Conservation (phyloP, 2,329 filamentous ascomycete species). For the Gremmenia infestans region DNA sequence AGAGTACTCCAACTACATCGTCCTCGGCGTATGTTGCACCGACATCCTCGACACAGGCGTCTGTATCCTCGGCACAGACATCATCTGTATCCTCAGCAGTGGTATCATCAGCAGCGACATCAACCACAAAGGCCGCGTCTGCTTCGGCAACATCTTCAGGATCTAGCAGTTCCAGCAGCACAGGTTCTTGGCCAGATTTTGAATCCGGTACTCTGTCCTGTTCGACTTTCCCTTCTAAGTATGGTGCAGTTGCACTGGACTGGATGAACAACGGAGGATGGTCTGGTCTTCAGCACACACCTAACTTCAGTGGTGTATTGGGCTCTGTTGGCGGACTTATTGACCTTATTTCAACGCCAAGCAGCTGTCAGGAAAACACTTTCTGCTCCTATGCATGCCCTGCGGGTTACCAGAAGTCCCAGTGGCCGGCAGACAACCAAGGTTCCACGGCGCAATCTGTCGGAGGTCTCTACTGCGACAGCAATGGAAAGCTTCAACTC, state of each 20-base stretch:
- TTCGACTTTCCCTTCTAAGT: constrained; percentile 68
- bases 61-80: constrained; percentile 5
- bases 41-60: constrained; percentile 33
- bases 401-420: constrained; percentile 84
- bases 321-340: constrained; percentile 58
- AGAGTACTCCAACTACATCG: constrained; percentile 21
- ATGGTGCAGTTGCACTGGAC: constrained; percentile 67
- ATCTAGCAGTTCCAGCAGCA: constrained; percentile 25
- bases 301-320: constrained; percentile 37
- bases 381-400: constrained; percentile 95
- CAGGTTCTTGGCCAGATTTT: constrained; percentile 52
- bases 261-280: constrained; percentile 71
- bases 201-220: constrained; percentile 70
- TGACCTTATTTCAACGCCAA: constrained; percentile 55
- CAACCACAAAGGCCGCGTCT: constrained; percentile 28
- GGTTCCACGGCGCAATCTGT: constrained; percentile 78
- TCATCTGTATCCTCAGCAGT: no score
- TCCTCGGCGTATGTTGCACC: constrained; percentile 32
- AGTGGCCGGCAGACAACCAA: constrained; percentile 72
- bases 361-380: constrained; percentile 53
- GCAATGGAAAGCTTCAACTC: constrained; percentile 66
- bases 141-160: constrained; percentile 31
- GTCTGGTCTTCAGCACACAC: constrained; percentile 68
- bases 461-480: constrained; percentile 79
- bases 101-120: no score